phyloP scores from a whole-genome alignment of 805 yeast species.

The Wickerhamiella allomyrinae region DNA sequence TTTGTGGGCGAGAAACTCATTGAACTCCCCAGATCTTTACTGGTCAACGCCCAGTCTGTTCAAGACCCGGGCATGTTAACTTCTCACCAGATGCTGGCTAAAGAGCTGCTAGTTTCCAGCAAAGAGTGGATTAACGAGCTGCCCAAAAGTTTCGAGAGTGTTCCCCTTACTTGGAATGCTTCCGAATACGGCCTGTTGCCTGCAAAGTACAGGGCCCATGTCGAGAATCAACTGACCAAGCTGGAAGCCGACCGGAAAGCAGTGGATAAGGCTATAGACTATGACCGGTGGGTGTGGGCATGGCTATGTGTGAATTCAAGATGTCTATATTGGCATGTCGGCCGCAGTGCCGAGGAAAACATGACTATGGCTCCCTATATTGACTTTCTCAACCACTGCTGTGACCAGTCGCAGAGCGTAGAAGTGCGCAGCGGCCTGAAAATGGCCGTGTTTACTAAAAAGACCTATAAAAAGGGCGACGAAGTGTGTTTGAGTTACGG shows the following conservation, averaged over 20 bases:
- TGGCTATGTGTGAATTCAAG: constrained; percentile 89
- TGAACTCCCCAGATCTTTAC: constrained; percentile 10
- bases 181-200: constrained; percentile 13
- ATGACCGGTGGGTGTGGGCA: constrained; percentile 37
- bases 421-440: constrained; percentile 34
- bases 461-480: constrained; percentile 28
- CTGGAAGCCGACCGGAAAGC: not conserved
- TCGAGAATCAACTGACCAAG: constrained; percentile 11
- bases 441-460: constrained; percentile 38
- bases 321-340: constrained; percentile 65
- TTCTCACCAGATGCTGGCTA: constrained; percentile 14
- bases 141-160: constrained; percentile 44
- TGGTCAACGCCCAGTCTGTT: constrained; percentile 12
- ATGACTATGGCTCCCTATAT: constrained; percentile 86
- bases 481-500: constrained; percentile 74
- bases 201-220: constrained; percentile 9
- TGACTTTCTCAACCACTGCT: constrained; percentile 67
- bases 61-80: not conserved
- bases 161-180: constrained; percentile 53
- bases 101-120: constrained; percentile 3
- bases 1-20: constrained; percentile 10
- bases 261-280: not conserved
- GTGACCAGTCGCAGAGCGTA: constrained; percentile 20
- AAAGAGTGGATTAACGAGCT: constrained; percentile 40
- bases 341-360: constrained; percentile 46